Percentiles rank a stretch among this genome's conserved stretches.
Evolutionary conservation across 2,329 filamentous ascomycete species (phyloP).

Genomic region (Pseudocercospora crystallina): DNA sequence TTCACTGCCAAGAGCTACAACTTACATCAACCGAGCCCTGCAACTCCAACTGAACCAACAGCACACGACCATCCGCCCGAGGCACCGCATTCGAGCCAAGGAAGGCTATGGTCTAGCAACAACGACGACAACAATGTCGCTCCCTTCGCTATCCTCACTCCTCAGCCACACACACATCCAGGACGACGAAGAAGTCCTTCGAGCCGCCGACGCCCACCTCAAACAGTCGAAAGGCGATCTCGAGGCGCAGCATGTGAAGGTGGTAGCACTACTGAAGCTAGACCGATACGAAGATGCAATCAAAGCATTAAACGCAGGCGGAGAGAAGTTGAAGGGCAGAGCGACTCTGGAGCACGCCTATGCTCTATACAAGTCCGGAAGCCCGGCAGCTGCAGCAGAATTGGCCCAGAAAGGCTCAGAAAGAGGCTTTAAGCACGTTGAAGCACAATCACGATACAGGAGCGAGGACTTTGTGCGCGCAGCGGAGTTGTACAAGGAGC

Average conservation of each 20-base stretch:
- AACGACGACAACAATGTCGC: conserved; percentile 11
- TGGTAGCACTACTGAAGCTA: conserved; percentile 75
- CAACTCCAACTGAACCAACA: too few relatives aligned
- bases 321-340: conserved; percentile 58
- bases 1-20: too few relatives aligned
- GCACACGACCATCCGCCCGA: conserved; percentile 12
- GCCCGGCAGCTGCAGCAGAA: conserved; percentile 63
- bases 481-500: conserved; percentile 60
- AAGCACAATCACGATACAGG: conserved; percentile 69
- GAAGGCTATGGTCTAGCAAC: conserved; percentile 10
- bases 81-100: conserved; percentile 6
- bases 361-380: conserved; percentile 77
- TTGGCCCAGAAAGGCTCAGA: conserved; percentile 44
- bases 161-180: conserved; percentile 59
- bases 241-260: conserved; percentile 66
- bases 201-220: conserved; percentile 58
- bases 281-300: conserved; percentile 79
- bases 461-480: conserved; percentile 71
- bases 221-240: conserved; percentile 59
- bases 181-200: conserved; percentile 74
- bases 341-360: conserved; percentile 73
- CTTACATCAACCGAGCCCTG: too few relatives aligned
- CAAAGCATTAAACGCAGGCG: conserved; percentile 64
- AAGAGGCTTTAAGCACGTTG: conserved; percentile 59
- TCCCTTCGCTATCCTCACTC: conserved; percentile 49